Percentiles rank a stretch among this genome's conserved stretches.
These are phyloP conservation scores for Fragilaria radians DNA, from an alignment of 108 stramenopile species.

Conservation along the genomic window DNA sequence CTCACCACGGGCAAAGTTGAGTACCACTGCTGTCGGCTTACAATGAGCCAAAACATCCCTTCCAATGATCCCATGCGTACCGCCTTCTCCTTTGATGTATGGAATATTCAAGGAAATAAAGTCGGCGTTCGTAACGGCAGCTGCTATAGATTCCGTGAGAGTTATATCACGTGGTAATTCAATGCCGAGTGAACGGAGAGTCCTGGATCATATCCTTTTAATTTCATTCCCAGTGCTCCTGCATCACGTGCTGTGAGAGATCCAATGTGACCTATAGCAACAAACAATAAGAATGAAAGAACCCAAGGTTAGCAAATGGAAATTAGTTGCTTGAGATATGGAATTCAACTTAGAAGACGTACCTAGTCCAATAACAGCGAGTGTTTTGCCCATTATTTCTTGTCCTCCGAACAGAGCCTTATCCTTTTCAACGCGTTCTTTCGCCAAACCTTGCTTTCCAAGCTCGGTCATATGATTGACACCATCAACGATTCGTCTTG, in stretches of 20 bases:
- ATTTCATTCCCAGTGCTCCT: constrained; percentile 76
- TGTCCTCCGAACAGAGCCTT: constrained; percentile 91
- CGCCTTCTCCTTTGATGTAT: constrained; percentile 87
- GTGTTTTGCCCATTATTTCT: constrained; percentile 89
- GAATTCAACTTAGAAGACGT: constrained; percentile 4
- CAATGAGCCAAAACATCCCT: constrained; percentile 64
- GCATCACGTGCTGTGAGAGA: constrained; percentile 87
- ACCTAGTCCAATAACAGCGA: constrained; percentile 89
- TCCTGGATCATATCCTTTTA: constrained; percentile 92
- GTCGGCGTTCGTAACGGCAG: constrained; percentile 74
- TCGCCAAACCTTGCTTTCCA: constrained; percentile 69
- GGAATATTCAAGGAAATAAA: constrained; percentile 94
- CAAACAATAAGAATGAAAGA: not conserved
- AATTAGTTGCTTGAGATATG: not conserved
- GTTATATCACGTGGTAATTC: constrained; percentile 64
- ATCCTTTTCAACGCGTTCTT: constrained; percentile 89
- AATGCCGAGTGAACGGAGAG: constrained; percentile 83
- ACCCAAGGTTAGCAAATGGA: not conserved
- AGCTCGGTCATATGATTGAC: constrained; percentile 82
- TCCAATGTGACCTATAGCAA: constrained; percentile 78
- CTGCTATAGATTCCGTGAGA: constrained; percentile 60
- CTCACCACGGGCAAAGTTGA: constrained; percentile 96
- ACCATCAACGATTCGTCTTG: constrained; percentile 78
- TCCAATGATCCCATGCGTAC: constrained; percentile 85
- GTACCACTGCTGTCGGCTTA: constrained; percentile 76